phyloP scores from a whole-genome alignment of 192 early-diverging fungal species.

The Paraglomus brasilianum region DNA sequence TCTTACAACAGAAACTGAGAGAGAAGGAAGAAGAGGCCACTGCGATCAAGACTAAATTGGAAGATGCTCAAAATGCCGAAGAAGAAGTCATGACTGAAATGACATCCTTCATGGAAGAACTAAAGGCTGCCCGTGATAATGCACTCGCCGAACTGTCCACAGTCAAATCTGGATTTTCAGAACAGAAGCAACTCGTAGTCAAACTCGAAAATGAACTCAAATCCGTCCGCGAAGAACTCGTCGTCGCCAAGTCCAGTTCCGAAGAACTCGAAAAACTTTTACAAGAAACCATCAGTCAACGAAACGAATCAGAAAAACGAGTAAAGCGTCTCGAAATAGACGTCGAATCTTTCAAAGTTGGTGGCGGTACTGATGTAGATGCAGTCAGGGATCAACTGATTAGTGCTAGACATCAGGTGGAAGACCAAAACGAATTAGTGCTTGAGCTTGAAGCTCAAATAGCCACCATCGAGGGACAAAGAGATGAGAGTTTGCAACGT shows the following conservation, averaged over 20 bases:
- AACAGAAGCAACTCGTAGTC: constrained; percentile 23
- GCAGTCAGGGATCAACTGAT: constrained; percentile 15
- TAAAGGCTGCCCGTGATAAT: background rate
- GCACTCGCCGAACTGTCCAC: constrained; percentile 16
- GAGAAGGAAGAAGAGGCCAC: constrained; percentile 23
- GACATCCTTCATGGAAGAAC: constrained; percentile 11
- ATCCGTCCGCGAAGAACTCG: constrained; percentile 10
- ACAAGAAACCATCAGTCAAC: constrained; percentile 10
- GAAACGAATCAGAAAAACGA: constrained; percentile 12
- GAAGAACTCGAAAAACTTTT: constrained; percentile 15
- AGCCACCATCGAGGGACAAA: constrained; percentile 14
- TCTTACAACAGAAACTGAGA: constrained; percentile 2
- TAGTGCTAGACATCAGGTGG: constrained; percentile 19
- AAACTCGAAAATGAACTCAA: constrained; percentile 15
- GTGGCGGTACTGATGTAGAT: constrained; percentile 4
- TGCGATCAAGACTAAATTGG: constrained; percentile 25
- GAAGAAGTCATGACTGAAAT: constrained; percentile 22
- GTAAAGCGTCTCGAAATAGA: constrained; percentile 22
- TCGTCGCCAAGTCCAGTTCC: background rate
- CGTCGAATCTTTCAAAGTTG: constrained; percentile 15
- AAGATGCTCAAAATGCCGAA: constrained; percentile 17
- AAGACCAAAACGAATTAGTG: constrained; percentile 19
- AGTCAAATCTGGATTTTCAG: constrained; percentile 11
- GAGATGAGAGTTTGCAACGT: background rate
- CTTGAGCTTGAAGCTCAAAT: constrained; percentile 21